Percentiles rank a stretch among this genome's conserved stretches.
phyloP scores from a whole-genome alignment of 2,329 filamentous ascomycete genomes.

The Ceratocystis eucalypticola region DNA sequence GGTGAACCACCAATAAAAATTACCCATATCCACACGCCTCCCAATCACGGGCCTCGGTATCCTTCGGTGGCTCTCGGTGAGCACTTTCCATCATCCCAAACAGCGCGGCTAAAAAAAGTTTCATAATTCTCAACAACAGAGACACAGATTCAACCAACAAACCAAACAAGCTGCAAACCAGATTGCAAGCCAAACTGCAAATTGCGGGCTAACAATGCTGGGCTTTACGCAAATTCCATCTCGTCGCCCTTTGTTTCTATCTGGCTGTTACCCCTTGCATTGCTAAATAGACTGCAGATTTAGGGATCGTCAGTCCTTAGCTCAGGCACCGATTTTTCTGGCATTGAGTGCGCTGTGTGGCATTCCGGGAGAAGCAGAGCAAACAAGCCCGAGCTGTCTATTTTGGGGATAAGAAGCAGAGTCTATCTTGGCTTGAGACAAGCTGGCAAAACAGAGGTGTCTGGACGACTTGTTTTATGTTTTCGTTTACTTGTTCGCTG shows the following conservation, averaged over 20 bases:
- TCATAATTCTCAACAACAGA: not conserved
- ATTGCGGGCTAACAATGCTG: not conserved
- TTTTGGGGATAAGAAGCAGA: not conserved
- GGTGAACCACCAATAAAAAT: too few relatives aligned
- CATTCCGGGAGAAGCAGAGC: not conserved
- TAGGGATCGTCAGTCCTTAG: not conserved
- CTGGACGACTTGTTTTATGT: not conserved
- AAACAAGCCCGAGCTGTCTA: not conserved
- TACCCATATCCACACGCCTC: not conserved
- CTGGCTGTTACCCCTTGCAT: not conserved
- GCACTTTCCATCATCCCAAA: not conserved
- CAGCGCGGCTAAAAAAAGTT: slow-evolving; percentile 5
- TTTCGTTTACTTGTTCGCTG: not conserved
- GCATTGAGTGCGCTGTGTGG: not conserved
- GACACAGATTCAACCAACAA: not conserved
- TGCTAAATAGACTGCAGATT: slow-evolving; percentile 4
- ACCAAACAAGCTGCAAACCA: too few relatives aligned
- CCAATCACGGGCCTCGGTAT: not conserved
- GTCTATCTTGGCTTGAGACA: not conserved
- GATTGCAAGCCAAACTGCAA: not conserved
- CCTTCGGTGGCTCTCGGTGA: not conserved
- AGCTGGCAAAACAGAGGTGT: not conserved
- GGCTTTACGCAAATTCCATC: slow-evolving; percentile 3
- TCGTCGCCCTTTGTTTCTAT: not conserved
- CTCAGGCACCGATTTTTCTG: slow-evolving; percentile 2